A percentile compares a stretch with the other conserved stretches of the same genome.
Conservation (phyloP, 805 yeast species). For the Schwanniomyces vanrijiae region DNA sequence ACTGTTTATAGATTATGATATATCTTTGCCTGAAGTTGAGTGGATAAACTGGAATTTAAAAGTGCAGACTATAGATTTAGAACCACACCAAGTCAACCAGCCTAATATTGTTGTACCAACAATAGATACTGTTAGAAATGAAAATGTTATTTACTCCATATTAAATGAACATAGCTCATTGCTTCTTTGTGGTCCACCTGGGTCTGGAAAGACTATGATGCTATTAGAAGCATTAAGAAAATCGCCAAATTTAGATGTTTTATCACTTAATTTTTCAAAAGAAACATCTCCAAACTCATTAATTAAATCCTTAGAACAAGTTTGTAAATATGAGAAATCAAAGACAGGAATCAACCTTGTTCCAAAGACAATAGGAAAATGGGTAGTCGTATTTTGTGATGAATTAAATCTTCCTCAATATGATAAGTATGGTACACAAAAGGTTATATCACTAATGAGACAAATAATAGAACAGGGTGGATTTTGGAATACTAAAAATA, state of each 20-base stretch:
- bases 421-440: conserved; percentile 74
- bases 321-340: conserved; percentile 59
- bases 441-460: conserved; percentile 67
- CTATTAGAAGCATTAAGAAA: conserved; percentile 64
- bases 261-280: conserved; percentile 79
- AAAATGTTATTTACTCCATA: conserved; percentile 55
- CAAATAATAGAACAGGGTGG: conserved; percentile 74
- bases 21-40: conserved; percentile 43
- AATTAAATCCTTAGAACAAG: conserved; percentile 66
- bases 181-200: conserved; percentile 93
- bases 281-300: conserved; percentile 67
- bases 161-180: conserved; percentile 58
- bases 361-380: conserved; percentile 62
- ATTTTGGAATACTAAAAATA: conserved; percentile 65
- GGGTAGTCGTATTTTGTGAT: conserved; percentile 86
- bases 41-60: conserved; percentile 44
- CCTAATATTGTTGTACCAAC: conserved; percentile 78
- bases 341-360: conserved; percentile 52
- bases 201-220: conserved; percentile 96
- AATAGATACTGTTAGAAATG: conserved; percentile 70
- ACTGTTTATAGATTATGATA: conserved; percentile 33
- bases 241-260: conserved; percentile 56
- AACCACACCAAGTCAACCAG: conserved; percentile 56
- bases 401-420: conserved; percentile 80
- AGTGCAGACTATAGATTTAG: conserved; percentile 48